Conservation (phyloP, 2,329 filamentous ascomycete genomes). For the Coniochaeta sp. region DNA sequence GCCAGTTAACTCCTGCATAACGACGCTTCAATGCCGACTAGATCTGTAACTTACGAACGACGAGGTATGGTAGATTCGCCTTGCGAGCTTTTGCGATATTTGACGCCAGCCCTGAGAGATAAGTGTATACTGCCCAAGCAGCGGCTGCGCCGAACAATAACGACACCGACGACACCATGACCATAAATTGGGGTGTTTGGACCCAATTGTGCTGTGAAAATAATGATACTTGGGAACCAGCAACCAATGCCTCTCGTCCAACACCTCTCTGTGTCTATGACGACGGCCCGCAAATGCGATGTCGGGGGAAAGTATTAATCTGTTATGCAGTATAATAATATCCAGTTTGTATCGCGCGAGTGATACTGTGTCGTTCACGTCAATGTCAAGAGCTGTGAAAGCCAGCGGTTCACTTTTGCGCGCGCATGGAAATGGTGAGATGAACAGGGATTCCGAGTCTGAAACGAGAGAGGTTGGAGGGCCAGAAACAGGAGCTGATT, state of each 20-base stretch:
- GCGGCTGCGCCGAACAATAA: conserved; percentile 24
- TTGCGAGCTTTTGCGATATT: conserved; percentile 43
- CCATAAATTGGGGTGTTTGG: background rate
- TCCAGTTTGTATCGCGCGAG: background rate
- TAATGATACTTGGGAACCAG: background rate
- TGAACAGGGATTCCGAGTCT: background rate
- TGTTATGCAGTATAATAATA: background rate
- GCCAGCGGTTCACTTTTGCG: no score
- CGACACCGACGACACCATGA: conserved; percentile 28
- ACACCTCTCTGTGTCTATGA: no score
- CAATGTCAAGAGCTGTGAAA: background rate
- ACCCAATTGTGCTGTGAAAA: no score
- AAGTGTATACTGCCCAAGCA: conserved; percentile 23
- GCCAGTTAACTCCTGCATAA: conserved; percentile 6
- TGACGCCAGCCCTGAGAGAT: conserved; percentile 24
- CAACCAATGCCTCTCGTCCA: background rate
- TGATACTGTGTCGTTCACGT: background rate
- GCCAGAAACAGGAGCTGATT: background rate
- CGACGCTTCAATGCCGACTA: background rate
- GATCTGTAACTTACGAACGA: conserved; percentile 41
- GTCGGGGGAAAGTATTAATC: no score
- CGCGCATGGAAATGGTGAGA: background rate
- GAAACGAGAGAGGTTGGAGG: background rate
- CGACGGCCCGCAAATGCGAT: no score
- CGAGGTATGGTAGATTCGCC: conserved; percentile 43